These are phyloP conservation scores for Plantago ovata DNA, from an alignment of 257 asterid genomes.

Conservation along the genomic window DNA sequence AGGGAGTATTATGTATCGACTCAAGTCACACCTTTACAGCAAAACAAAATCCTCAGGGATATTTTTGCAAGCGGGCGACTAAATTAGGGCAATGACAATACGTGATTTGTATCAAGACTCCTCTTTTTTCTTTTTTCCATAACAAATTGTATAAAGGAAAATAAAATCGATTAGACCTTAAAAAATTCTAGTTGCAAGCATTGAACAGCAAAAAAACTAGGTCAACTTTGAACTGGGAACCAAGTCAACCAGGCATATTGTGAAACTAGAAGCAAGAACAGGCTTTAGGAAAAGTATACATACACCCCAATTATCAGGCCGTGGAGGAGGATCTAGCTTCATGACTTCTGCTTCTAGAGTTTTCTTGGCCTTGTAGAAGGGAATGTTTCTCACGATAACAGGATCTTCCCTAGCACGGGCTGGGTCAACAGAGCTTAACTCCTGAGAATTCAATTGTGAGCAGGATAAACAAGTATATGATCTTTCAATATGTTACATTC, in stretches of 20 bases:
- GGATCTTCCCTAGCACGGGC: slow-evolving; percentile 90
- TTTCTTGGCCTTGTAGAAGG: slow-evolving; percentile 74
- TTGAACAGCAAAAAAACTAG: background rate
- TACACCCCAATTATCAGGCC: slow-evolving; percentile 92
- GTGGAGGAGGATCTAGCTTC: slow-evolving; percentile 82
- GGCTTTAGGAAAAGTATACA: slow-evolving; percentile 22
- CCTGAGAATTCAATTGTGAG: slow-evolving; percentile 39
- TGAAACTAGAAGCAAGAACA: slow-evolving; percentile 9
- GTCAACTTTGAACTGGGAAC: background rate
- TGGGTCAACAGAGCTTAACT: slow-evolving; percentile 86
- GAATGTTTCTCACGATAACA: slow-evolving; percentile 65
- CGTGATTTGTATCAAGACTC: no score
- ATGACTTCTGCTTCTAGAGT: slow-evolving; percentile 82
- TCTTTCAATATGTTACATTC: background rate
- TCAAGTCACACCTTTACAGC: no score
- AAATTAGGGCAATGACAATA: no score
- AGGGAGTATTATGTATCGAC: no score
- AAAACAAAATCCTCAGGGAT: no score
- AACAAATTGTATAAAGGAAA: no score
- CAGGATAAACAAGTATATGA: background rate
- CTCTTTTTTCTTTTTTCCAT: no score
- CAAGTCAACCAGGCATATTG: background rate
- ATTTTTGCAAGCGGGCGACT: no score
- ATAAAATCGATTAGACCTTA: no score
- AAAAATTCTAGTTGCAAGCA: no score